These are phyloP conservation scores for Calycina herbarum DNA, from an alignment of 2,329 filamentous ascomycete genomes.

Conservation along the genomic window DNA sequence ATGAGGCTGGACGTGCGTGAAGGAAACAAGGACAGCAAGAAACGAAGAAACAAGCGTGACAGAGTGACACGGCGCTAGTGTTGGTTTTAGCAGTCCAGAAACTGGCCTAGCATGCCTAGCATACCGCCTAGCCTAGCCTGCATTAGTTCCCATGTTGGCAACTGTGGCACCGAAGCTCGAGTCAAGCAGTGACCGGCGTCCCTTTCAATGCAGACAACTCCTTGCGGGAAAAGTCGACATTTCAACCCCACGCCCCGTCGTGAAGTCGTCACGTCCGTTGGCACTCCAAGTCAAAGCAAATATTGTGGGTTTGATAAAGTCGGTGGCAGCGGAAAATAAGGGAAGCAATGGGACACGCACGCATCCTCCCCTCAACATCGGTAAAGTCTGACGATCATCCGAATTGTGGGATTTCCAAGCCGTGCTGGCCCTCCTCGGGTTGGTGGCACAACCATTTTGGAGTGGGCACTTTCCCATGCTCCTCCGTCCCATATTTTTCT, in stretches of 20 bases:
- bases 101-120: no score
- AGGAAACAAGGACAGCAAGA: conserved; percentile 5
- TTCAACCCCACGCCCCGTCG: conserved; percentile 11
- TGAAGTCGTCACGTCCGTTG: conserved; percentile 13
- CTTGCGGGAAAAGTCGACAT: not conserved
- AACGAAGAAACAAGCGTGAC: not conserved
- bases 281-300: conserved; percentile 5
- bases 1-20: conserved; percentile 16
- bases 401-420: conserved; percentile 20
- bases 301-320: conserved; percentile 4
- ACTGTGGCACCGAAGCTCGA: conserved; percentile 1
- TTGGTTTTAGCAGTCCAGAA: not conserved
- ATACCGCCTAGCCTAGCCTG: no score
- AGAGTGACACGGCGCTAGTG: conserved; percentile 1
- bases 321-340: conserved; percentile 13
- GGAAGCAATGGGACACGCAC: not conserved
- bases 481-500: not conserved
- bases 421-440: conserved; percentile 6
- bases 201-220: not conserved
- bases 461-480: not conserved
- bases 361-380: conserved; percentile 4
- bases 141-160: not conserved
- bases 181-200: not conserved
- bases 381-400: conserved; percentile 28
- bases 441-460: not conserved